A percentile compares a stretch with the other conserved stretches of the same genome.
Conservation (phyloP, 306 rosid genomes). For the Trifolium repens region DNA sequence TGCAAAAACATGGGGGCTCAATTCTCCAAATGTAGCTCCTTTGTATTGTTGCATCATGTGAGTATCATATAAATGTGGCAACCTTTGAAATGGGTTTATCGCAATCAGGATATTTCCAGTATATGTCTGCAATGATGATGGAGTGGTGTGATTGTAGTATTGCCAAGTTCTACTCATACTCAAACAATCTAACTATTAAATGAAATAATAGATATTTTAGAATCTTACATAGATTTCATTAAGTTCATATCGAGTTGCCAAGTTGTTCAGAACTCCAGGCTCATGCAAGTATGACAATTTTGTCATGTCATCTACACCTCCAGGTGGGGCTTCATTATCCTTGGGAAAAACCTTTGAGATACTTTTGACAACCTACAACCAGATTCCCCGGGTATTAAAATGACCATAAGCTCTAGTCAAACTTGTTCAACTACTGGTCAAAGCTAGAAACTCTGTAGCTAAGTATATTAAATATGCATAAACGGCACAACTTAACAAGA, state of each 20-base stretch:
- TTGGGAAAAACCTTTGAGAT: slow-evolving; percentile 93
- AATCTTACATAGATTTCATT: slow-evolving; percentile 95
- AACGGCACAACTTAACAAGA: slow-evolving; percentile 14
- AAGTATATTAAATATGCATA: slow-evolving; percentile 30
- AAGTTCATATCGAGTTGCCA: slow-evolving; percentile 97
- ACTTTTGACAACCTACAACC: slow-evolving; percentile 71
- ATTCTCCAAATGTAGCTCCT: slow-evolving; percentile 96
- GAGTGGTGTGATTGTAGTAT: slow-evolving; percentile 37
- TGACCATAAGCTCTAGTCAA: not conserved
- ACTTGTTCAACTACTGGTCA: not conserved
- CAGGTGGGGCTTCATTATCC: slow-evolving; percentile 97
- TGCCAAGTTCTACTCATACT: slow-evolving; percentile 32
- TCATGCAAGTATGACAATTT: slow-evolving; percentile 98
- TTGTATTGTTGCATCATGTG: slow-evolving; percentile 99
- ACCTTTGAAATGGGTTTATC: slow-evolving; percentile 97
- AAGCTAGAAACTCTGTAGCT: slow-evolving; percentile 16
- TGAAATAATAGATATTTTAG: slow-evolving; percentile 21
- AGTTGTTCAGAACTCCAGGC: slow-evolving; percentile 96
- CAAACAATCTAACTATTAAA: slow-evolving; percentile 29
- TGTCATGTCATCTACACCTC: slow-evolving; percentile 99
- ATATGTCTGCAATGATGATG: slow-evolving; percentile 78
- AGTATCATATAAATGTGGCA: slow-evolving; percentile 91
- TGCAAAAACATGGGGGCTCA: slow-evolving; percentile 99
- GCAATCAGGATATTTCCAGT: slow-evolving; percentile 99
- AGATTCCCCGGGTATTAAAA: slow-evolving; percentile 43